Conservation (phyloP, 2,329 filamentous ascomycete species). For the Eutypella sp. region DNA sequence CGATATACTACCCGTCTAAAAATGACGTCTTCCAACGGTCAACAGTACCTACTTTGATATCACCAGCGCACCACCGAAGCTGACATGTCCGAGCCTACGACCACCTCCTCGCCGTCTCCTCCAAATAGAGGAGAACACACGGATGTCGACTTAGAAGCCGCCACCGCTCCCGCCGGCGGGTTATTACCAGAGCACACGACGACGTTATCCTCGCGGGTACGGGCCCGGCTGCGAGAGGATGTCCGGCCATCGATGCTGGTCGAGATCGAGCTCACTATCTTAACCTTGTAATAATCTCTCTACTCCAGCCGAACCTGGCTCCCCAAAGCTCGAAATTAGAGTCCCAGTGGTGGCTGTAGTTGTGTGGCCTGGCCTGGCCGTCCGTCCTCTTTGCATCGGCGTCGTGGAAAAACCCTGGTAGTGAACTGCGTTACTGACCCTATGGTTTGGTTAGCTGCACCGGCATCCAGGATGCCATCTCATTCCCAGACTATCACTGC, state of each 20-base stretch:
- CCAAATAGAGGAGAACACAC: too few relatives aligned
- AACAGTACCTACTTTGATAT: neutral
- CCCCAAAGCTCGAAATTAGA: neutral
- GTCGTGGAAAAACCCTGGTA: neutral
- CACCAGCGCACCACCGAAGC: too few relatives aligned
- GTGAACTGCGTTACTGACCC: slow-evolving; percentile 1
- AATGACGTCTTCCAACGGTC: too few relatives aligned
- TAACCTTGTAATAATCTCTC: neutral
- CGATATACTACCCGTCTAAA: too few relatives aligned
- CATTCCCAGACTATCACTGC: slow-evolving; percentile 57
- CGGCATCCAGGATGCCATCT: slow-evolving; percentile 52
- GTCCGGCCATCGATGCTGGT: neutral
- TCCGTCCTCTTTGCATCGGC: neutral
- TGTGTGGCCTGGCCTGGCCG: too few relatives aligned
- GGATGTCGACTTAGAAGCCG: neutral
- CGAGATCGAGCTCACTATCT: neutral
- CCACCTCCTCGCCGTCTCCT: too few relatives aligned
- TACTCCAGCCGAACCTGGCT: neutral
- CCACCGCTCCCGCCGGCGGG: neutral
- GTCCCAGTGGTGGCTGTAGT: too few relatives aligned
- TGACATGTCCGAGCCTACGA: too few relatives aligned
- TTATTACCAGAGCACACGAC: neutral
- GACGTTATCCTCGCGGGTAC: neutral
- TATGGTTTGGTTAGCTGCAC: slow-evolving; percentile 32
- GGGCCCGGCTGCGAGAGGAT: neutral